Evolutionary conservation across 148 eudicot species (phyloP).

Genomic region (Euryodendron excelsum): DNA sequence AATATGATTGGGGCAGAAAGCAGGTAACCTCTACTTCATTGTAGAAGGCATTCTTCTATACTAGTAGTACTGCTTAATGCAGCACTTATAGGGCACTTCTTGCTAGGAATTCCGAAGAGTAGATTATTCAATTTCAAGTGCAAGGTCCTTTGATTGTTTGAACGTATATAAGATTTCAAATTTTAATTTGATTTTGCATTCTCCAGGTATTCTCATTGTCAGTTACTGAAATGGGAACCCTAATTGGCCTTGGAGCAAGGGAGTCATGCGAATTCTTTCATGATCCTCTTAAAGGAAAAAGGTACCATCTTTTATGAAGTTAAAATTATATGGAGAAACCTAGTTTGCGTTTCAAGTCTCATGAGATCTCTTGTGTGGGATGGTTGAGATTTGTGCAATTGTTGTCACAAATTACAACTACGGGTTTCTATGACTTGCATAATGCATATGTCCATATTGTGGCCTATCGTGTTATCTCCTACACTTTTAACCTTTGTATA

Average conservation of each 20-base stretch:
- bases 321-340: background rate
- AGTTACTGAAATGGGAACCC: slow-evolving; percentile 77
- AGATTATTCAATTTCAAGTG: background rate
- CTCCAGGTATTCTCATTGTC: slow-evolving; percentile 88
- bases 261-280: slow-evolving; percentile 94
- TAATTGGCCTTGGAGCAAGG: slow-evolving; percentile 80
- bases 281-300: slow-evolving; percentile 84
- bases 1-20: slow-evolving; percentile 89
- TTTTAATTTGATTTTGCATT: slow-evolving; percentile 4
- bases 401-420: no score
- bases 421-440: background rate
- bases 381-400: no score
- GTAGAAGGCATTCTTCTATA: no score
- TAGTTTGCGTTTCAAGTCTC: background rate
- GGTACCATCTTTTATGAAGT: slow-evolving; percentile 33
- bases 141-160: background rate
- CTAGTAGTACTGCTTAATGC: no score
- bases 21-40: slow-evolving; percentile 59
- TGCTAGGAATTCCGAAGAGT: background rate
- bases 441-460: background rate
- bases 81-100: no score
- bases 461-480: background rate
- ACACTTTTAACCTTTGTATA: background rate
- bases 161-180: no score
- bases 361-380: no score